Conservation (phyloP, 306 rosid species). For the Corylus heterophylla region DNA sequence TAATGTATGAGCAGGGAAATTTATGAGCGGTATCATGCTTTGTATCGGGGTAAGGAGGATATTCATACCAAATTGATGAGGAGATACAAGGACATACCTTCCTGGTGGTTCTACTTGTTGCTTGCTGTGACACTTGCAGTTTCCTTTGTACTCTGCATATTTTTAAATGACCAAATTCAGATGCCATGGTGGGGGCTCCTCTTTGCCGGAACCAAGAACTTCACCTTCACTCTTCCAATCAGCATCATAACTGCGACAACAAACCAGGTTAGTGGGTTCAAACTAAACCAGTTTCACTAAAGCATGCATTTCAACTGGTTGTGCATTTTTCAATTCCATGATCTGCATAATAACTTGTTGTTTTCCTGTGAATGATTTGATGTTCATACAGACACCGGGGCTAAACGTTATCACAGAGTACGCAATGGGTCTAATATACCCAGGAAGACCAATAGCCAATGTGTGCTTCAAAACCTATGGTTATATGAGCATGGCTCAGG, state of each 20-base stretch:
- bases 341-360: background rate
- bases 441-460: slow-evolving; percentile 84
- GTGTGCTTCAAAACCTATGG: slow-evolving; percentile 92
- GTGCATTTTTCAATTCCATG: background rate
- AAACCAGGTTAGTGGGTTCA: slow-evolving; percentile 56
- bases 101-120: slow-evolving; percentile 80
- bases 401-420: slow-evolving; percentile 80
- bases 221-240: slow-evolving; percentile 75
- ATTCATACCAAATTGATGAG: slow-evolving; percentile 79
- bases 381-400: slow-evolving; percentile 62
- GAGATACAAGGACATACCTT: slow-evolving; percentile 76
- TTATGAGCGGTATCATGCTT: slow-evolving; percentile 61
- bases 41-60: slow-evolving; percentile 61
- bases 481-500: slow-evolving; percentile 75
- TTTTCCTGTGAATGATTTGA: slow-evolving; percentile 6
- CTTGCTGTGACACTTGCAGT: slow-evolving; percentile 47
- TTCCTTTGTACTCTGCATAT: slow-evolving; percentile 64
- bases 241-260: slow-evolving; percentile 91
- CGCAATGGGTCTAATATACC: slow-evolving; percentile 68
- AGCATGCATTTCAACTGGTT: too few species aligned
- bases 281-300: too few species aligned
- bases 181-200: slow-evolving; percentile 95
- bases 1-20: too few species aligned
- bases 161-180: slow-evolving; percentile 71
- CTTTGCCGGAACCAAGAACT: slow-evolving; percentile 63